Percentiles rank a stretch among this genome's conserved stretches.
phyloP scores from a whole-genome alignment of 108 stramenopile genomes.

The Cyclotella choctawhatcheeana region DNA sequence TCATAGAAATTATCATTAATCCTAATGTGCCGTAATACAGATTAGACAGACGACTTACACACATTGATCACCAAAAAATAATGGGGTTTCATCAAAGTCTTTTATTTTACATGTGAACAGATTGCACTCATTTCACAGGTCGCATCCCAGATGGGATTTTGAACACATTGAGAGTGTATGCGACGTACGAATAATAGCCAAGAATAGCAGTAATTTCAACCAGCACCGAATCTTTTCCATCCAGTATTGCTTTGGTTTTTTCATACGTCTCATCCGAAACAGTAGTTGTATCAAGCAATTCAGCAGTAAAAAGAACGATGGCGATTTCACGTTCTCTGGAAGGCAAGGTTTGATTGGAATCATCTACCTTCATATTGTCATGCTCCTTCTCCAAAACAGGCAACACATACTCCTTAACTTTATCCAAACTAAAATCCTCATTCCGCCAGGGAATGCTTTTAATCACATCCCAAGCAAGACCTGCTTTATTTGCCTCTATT shows the following conservation, averaged over 20 bases:
- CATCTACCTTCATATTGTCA: conserved; percentile 3
- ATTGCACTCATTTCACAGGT: too few relatives aligned
- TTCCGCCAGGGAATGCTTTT: conserved; percentile 60
- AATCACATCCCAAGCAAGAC: conserved; percentile 61
- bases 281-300: conserved; percentile 72
- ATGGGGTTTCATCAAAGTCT: too few relatives aligned
- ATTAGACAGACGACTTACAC: too few relatives aligned
- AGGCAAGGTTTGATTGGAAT: neutral
- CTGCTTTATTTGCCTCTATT: conserved; percentile 74
- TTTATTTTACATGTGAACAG: too few relatives aligned
- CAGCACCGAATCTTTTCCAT: conserved; percentile 60
- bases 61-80: too few relatives aligned
- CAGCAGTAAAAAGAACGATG: conserved; percentile 69
- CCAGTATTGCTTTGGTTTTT: conserved; percentile 55
- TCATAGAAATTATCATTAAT: conserved; percentile 50
- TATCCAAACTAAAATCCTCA: conserved; percentile 52
- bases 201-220: conserved; percentile 83
- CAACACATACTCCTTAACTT: conserved; percentile 51
- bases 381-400: conserved; percentile 61
- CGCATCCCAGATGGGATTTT: conserved; percentile 56
- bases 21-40: neutral
- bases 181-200: conserved; percentile 84
- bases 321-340: conserved; percentile 56
- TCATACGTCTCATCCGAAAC: conserved; percentile 81
- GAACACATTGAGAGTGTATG: conserved; percentile 84